These are phyloP conservation scores for Sporisorium reilianum DNA, from an alignment of 1,284 basidiomycete genomes.

Conservation along the genomic window DNA sequence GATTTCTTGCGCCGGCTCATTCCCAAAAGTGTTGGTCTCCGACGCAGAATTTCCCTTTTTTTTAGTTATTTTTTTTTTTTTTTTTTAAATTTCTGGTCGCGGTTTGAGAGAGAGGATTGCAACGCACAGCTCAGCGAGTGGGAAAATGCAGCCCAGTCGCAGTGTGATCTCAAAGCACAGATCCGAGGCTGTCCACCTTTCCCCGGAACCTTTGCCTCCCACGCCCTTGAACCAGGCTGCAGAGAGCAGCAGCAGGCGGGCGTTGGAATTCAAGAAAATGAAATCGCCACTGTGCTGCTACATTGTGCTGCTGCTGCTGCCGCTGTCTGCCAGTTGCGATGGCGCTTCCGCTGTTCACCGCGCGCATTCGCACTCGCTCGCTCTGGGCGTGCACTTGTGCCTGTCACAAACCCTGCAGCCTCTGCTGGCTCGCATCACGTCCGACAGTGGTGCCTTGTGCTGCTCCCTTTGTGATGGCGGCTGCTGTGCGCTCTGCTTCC, in stretches of 20 bases:
- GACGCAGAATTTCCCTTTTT: neutral
- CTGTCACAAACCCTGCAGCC: constrained; percentile 1
- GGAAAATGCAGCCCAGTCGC: neutral
- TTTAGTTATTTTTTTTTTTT: neutral
- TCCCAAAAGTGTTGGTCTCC: neutral
- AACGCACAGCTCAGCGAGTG: neutral
- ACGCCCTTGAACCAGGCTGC: neutral
- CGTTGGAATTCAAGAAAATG: neutral
- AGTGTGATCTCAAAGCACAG: constrained; percentile 6
- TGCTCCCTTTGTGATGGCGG: neutral
- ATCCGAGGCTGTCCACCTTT: neutral
- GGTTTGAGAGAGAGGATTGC: constrained; percentile 5
- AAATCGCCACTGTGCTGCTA: neutral
- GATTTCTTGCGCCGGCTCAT: neutral
- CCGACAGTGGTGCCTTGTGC: neutral
- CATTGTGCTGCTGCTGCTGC: neutral
- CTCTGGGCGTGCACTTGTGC: constrained; percentile 1
- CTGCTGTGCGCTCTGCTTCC: neutral
- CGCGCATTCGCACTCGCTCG: too few relatives aligned
- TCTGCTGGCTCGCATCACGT: neutral
- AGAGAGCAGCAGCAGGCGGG: neutral
- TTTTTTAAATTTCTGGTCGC: too few relatives aligned
- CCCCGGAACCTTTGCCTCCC: constrained; percentile 1
- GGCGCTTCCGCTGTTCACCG: constrained; percentile 1
- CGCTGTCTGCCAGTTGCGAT: neutral